Evolutionary conservation across 441 rosid genomes (phyloP).

Genomic region (Eutrema salsugineum): DNA sequence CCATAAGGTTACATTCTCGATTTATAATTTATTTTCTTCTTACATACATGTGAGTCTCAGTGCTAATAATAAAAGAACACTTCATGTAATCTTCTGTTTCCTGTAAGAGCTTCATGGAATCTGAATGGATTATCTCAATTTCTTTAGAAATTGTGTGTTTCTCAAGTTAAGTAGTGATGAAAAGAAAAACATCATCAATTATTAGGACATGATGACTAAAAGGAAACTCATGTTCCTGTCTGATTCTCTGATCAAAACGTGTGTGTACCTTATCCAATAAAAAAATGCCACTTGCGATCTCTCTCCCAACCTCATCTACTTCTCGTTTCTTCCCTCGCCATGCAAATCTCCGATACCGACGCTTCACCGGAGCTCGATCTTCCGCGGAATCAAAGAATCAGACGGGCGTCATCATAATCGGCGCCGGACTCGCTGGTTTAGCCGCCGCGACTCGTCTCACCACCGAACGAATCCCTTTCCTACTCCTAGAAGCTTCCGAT

Average conservation of each 20-base stretch:
- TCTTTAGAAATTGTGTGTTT: background rate
- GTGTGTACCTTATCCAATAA: constrained; percentile 20
- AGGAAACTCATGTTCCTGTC: background rate
- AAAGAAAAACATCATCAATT: constrained; percentile 15
- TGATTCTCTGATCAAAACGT: constrained; percentile 21
- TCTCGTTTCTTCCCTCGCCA: constrained; percentile 12
- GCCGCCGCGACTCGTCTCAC: constrained; percentile 76
- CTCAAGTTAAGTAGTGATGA: background rate
- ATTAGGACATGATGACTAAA: constrained; percentile 1
- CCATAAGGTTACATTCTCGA: constrained; percentile 19
- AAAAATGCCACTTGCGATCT: constrained; percentile 39
- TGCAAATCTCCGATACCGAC: constrained; percentile 12
- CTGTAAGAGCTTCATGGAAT: background rate
- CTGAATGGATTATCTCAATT: background rate
- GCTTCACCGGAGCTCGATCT: constrained; percentile 20
- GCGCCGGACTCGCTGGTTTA: constrained; percentile 87
- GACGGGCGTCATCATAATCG: constrained; percentile 50
- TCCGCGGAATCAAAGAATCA: constrained; percentile 15
- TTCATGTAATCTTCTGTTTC: constrained; percentile 16
- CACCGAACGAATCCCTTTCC: constrained; percentile 57
- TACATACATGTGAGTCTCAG: constrained; percentile 8
- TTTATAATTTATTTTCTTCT: constrained; percentile 17
- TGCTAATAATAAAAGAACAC: constrained; percentile 15
- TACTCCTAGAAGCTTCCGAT: constrained; percentile 79
- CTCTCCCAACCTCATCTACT: constrained; percentile 32